Evolutionary conservation across 1,284 basidiomycete species (phyloP).

Genomic region (Sporisorium graminicola): DNA sequence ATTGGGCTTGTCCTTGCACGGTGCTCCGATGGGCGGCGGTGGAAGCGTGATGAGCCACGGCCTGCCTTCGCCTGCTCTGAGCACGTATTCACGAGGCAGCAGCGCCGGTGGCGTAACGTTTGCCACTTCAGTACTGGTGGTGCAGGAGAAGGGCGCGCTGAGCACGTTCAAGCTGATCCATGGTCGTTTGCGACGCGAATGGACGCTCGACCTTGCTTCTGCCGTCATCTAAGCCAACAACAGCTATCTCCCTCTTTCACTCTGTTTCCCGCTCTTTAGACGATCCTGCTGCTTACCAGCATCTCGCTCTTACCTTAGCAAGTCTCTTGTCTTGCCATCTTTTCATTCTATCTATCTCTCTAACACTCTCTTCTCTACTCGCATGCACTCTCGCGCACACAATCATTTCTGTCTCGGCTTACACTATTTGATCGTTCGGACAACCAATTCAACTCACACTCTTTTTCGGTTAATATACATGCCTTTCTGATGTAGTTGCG

Average conservation of each 20-base stretch:
- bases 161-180: constrained; percentile 83
- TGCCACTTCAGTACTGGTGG: constrained; percentile 77
- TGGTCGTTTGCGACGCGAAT: constrained; percentile 79
- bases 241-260: not conserved
- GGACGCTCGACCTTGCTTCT: constrained; percentile 71
- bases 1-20: constrained; percentile 29
- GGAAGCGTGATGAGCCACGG: constrained; percentile 21
- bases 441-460: not conserved
- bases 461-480: not conserved
- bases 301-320: not conserved
- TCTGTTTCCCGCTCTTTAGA: not conserved
- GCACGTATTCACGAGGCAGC: constrained; percentile 40
- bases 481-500: no score
- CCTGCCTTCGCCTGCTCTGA: constrained; percentile 45
- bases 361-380: not conserved
- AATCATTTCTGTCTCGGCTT: not conserved
- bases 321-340: not conserved
- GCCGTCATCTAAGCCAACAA: constrained; percentile 21
- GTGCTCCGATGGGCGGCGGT: constrained; percentile 16
- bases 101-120: constrained; percentile 33
- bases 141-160: constrained; percentile 88
- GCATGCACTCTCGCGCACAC: not conserved
- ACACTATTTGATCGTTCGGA: not conserved
- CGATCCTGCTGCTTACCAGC: constrained; percentile 2
- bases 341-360: not conserved